Evolutionary conservation across 768 basidiomycete species (phyloP).

Genomic region (Lyophyllum semitale): DNA sequence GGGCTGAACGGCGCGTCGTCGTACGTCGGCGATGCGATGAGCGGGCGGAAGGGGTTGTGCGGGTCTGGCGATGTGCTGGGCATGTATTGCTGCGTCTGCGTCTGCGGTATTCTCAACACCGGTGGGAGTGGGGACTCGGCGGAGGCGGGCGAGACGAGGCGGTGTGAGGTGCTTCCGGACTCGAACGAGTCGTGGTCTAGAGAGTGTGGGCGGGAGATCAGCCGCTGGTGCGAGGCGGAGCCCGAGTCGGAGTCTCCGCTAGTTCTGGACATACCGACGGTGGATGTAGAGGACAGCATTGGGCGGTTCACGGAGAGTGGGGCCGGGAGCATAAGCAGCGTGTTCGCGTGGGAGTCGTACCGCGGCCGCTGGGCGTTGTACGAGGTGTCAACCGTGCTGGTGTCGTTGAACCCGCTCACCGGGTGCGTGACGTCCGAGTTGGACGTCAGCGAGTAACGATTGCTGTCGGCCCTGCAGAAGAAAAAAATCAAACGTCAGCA

Average conservation of each 20-base stretch:
- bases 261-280: constrained; percentile 44
- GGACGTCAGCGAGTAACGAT: constrained; percentile 78
- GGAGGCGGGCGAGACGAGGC: constrained; percentile 29
- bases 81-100: no score
- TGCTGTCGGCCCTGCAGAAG: constrained; percentile 37
- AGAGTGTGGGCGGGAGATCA: constrained; percentile 43
- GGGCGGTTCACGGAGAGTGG: constrained; percentile 66
- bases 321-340: constrained; percentile 73
- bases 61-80: constrained; percentile 21
- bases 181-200: constrained; percentile 42
- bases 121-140: constrained; percentile 12
- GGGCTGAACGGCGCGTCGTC: constrained; percentile 28
- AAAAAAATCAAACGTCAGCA: not conserved
- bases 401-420: constrained; percentile 49
- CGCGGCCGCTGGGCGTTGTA: constrained; percentile 51
- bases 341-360: constrained; percentile 58
- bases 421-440: constrained; percentile 72
- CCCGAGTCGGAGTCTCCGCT: constrained; percentile 50
- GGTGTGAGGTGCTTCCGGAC: constrained; percentile 28
- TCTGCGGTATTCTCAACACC: constrained; percentile 27
- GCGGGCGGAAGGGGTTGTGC: constrained; percentile 55
- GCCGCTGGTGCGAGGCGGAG: constrained; percentile 42
- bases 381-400: constrained; percentile 63
- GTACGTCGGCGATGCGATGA: constrained; percentile 38
- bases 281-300: constrained; percentile 50